Base-by-base conservation (phyloP, 257 asterid genomes). In the Capsicum baccatum region DNA sequence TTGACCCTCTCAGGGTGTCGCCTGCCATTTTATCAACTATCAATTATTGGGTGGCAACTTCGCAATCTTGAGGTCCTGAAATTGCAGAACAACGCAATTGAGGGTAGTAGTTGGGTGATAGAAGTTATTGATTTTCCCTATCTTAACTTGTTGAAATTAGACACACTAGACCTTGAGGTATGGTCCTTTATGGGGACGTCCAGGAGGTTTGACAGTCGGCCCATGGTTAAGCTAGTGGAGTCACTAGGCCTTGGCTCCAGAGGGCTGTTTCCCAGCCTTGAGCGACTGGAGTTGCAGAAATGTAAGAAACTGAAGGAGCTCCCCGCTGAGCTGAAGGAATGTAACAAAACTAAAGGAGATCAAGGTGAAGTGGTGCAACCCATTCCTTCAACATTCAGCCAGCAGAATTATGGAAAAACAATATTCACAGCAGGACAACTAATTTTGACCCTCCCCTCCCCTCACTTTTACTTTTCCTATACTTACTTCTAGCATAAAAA, bases 251-350 rank as follows among this genome's bases (percentile, higher is more conserved):
- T n/a, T n/a, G n/a, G n/a, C n/a, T n/a, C n/a, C n/a, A n/a, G n/a
- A n/a, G n/a, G n/a, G n/a, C n/a, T n/a, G n/a, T n/a, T n/a, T n/a
- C 86, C 86, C 6, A 15, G 9, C 16, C 88, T 83, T 64, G 55
- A 83, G 57, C 78, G 56, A 35, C 84, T 86, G 47, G 50, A 74
- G 5, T 52, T 85, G 88, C 37, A 0, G 35, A n/a, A 55, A 10
- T 86, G 88, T 69, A 6, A 47, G 44, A 37, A 52, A 8, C 81
- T 76, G 14, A 2, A 3, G 52, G 57, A 70, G 81, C 67, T 86
- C 39, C 86, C 88, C 3, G 7, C 52, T 0, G 4, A 7, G 35
- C 42, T 83, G 0, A 58, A 12, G 15, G 54, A 76, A 8, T 64
- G 14, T 39, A n/a, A 3, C n/a, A 10, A 66, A 76, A 0, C 58